Evolutionary conservation across 1,284 basidiomycete genomes (phyloP).

Genomic region (Marasmius tenuissimus): DNA sequence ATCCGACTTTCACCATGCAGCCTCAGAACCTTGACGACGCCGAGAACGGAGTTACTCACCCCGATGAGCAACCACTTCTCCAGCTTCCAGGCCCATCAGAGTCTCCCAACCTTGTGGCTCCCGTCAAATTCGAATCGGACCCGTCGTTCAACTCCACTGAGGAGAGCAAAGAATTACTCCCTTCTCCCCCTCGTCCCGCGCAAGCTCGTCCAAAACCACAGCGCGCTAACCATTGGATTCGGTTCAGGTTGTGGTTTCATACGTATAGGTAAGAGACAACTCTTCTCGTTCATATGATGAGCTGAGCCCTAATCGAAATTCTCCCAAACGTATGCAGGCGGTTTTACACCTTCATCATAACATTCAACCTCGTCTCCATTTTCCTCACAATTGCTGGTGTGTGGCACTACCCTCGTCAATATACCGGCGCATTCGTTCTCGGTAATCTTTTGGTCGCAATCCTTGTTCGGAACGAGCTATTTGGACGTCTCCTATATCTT

Average conservation of each 20-base stretch:
- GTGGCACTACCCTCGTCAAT: constrained; percentile 60
- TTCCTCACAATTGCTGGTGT: constrained; percentile 61
- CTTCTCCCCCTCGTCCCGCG: constrained; percentile 30
- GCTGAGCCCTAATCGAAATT: background rate
- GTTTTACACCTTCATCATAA: constrained; percentile 60
- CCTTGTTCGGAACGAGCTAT: constrained; percentile 55
- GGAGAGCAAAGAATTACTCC: constrained; percentile 24
- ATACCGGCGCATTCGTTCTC: constrained; percentile 62
- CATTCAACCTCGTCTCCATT: constrained; percentile 60
- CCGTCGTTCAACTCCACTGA: constrained; percentile 1
- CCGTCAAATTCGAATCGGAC: background rate
- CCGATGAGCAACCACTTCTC: constrained; percentile 20
- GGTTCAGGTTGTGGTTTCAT: constrained; percentile 68
- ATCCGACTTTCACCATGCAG: too few relatives aligned
- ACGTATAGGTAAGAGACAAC: constrained; percentile 51
- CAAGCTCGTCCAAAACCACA: constrained; percentile 40
- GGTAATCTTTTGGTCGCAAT: constrained; percentile 54
- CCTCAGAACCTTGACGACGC: constrained; percentile 34
- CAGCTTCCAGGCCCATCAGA: constrained; percentile 30
- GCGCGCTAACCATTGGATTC: constrained; percentile 54
- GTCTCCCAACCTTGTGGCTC: constrained; percentile 5
- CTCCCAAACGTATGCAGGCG: constrained; percentile 40
- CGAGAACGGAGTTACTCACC: constrained; percentile 47
- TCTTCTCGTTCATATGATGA: background rate
- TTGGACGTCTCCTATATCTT: constrained; percentile 55